Evolutionary conservation across 805 yeast species (phyloP).

Genomic region (Starmerella tilneyi): DNA sequence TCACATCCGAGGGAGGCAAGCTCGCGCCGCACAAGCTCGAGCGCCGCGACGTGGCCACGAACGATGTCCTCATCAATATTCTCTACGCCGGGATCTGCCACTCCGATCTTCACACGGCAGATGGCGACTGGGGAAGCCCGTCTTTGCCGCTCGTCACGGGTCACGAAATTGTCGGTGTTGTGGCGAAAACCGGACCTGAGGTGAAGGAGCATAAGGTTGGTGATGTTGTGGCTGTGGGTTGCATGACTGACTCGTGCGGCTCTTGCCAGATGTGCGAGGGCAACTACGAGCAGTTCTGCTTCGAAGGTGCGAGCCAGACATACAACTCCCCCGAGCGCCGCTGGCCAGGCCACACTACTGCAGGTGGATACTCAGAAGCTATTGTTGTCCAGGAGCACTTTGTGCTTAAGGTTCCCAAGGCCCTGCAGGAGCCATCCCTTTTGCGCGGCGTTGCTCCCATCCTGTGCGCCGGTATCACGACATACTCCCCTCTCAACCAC

Average conservation of each 20-base stretch:
- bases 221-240: slow-evolving; percentile 73
- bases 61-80: slow-evolving; percentile 30
- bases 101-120: slow-evolving; percentile 43
- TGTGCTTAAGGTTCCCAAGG: slow-evolving; percentile 54
- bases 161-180: slow-evolving; percentile 36
- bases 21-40: slow-evolving; percentile 10
- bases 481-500: slow-evolving; percentile 52
- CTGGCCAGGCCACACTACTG: slow-evolving; percentile 55
- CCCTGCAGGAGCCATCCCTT: slow-evolving; percentile 35
- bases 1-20: background rate
- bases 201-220: slow-evolving; percentile 49
- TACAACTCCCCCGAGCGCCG: slow-evolving; percentile 33
- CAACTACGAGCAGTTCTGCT: slow-evolving; percentile 50
- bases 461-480: slow-evolving; percentile 69
- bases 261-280: slow-evolving; percentile 49
- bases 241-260: slow-evolving; percentile 50
- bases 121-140: slow-evolving; percentile 41
- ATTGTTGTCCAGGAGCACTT: slow-evolving; percentile 45
- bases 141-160: slow-evolving; percentile 38
- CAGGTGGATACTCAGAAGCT: slow-evolving; percentile 36
- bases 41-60: slow-evolving; percentile 16
- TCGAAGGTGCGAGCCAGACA: slow-evolving; percentile 37
- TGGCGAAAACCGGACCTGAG: slow-evolving; percentile 44
- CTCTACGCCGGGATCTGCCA: slow-evolving; percentile 40
- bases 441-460: slow-evolving; percentile 52